Evolutionary conservation across 495 filamentous ascomycete species (phyloP), one percentile per base, ranked within the genome.

Genomic region (Pseudoneurospora amorphoporcata): DNA sequence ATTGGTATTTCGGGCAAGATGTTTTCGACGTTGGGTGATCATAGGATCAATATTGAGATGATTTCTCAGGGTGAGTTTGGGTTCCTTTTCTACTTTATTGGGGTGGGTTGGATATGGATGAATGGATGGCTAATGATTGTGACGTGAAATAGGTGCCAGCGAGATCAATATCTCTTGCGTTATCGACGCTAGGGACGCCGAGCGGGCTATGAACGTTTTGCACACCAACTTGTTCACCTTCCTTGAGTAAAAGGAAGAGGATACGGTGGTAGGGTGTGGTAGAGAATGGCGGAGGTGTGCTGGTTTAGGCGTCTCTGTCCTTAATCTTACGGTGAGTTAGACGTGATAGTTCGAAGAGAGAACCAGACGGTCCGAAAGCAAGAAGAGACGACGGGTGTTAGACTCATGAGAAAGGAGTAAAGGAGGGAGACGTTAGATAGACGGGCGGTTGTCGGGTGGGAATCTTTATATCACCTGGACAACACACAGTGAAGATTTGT

Each of bases 111-210:
- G 37, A 16, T 1, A 69, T 8, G 32, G 0, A 19, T 10, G 10
- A 17, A 41, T 61, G 12, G 29, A 17, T 61, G 12, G 45, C 69
- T 71, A 73, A 73, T 6, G 4, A 12, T 12, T 53, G 68, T 14
- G 68, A 61, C 23, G 8, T 65, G 16, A 29, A 73, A 41, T 29
- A 97, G 95, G 95, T 72, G 94, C 94, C 58, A 97, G 94, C 77
- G 95, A 99, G 85, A 99, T 99, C 83, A 98, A 97, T 81, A 99
- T 99, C 70, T 95, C 92, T 16, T 98, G 95, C 80, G 95, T 99
- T 8, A 96, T 99, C 76, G 92, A 95, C 76, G 92, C 92, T 76
- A 86, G 91, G 76, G 92, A 97, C 73, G 94, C 94, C 45, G 91
- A 93, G 71, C 89, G 95, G 71, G 95, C 95, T 16, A 90, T 98